Percentiles rank a stretch among this genome's conserved stretches.
These are phyloP conservation scores for Zalerion maritima DNA, from an alignment of 495 filamentous ascomycete species.

Conservation along the genomic window DNA sequence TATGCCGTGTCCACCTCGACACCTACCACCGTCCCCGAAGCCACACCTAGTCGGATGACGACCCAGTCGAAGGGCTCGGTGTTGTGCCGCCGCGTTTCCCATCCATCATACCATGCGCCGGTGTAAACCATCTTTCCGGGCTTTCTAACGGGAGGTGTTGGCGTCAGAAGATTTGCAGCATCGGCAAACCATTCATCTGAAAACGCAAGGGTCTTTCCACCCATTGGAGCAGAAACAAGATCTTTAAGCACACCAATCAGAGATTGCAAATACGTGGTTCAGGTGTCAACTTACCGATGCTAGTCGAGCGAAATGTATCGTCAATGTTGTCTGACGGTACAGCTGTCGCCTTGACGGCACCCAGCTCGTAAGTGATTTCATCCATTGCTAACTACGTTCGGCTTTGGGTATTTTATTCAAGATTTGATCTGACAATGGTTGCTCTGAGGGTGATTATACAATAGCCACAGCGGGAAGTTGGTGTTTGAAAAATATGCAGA, in stretches of 20 bases:
- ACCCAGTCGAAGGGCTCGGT: conserved; percentile 68
- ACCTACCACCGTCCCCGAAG: conserved; percentile 59
- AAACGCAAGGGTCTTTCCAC: conserved; percentile 57
- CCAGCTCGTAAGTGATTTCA: conserved; percentile 29
- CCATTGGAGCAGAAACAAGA: conserved; percentile 59
- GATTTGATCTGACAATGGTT: too few species aligned
- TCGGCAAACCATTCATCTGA: conserved; percentile 86
- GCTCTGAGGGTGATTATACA: too few species aligned
- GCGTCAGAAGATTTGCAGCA: conserved; percentile 64
- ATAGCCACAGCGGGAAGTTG: too few species aligned
- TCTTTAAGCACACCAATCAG: conserved; percentile 30
- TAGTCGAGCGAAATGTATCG: conserved; percentile 50
- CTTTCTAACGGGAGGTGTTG: conserved; percentile 57
- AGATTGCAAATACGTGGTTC: conserved; percentile 6
- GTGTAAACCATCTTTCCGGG: conserved; percentile 72
- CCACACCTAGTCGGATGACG: conserved; percentile 63
- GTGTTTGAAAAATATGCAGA: too few species aligned
- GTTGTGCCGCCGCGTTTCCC: conserved; percentile 89
- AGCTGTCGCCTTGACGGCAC: conserved; percentile 28
- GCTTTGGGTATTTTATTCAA: conserved; percentile 9
- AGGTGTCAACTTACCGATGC: conserved; percentile 42
- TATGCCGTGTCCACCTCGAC: conserved; percentile 78
- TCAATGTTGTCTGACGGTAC: conserved; percentile 50
- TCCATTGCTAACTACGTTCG: too few species aligned
- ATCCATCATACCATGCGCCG: conserved; percentile 91